These are phyloP conservation scores for Apiotrichum laibachii DNA, from an alignment of 1,284 basidiomycete genomes.

Conservation along the genomic window DNA sequence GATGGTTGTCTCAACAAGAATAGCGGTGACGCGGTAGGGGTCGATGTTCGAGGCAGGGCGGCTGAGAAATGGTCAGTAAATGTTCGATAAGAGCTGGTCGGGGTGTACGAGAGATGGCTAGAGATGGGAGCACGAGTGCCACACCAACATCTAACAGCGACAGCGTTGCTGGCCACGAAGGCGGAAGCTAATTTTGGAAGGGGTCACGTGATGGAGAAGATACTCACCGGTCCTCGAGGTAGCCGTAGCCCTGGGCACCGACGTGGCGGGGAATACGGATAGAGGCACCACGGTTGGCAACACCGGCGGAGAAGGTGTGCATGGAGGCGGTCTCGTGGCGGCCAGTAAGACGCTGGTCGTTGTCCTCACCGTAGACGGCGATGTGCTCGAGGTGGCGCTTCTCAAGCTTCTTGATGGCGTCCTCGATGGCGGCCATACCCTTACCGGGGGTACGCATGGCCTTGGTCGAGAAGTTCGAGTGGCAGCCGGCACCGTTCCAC, in stretches of 20 bases:
- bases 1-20: conserved; percentile 87
- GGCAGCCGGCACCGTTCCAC: conserved; percentile 99
- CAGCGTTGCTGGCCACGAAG: not conserved
- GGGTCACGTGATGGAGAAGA: conserved; percentile 1
- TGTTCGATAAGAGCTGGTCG: too few species aligned
- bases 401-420: conserved; percentile 84
- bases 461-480: conserved; percentile 91
- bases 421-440: conserved; percentile 91
- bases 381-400: conserved; percentile 87
- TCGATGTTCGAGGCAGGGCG: conserved; percentile 97
- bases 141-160: not conserved
- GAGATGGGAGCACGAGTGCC: not conserved
- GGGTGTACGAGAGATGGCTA: too few species aligned
- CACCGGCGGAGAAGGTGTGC: conserved; percentile 85
- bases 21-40: conserved; percentile 72
- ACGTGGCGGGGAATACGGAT: conserved; percentile 71
- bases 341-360: conserved; percentile 88
- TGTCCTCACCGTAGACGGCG: conserved; percentile 94
- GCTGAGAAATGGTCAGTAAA: not conserved
- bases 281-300: conserved; percentile 95
- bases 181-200: too few species aligned
- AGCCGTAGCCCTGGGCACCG: conserved; percentile 86
- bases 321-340: conserved; percentile 96
- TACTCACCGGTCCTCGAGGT: conserved; percentile 77
- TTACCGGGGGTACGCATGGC: conserved; percentile 82